Percentiles rank a stretch among this genome's conserved stretches.
Conservation (phyloP, 345 rosid genomes). For the Salix brachista region DNA sequence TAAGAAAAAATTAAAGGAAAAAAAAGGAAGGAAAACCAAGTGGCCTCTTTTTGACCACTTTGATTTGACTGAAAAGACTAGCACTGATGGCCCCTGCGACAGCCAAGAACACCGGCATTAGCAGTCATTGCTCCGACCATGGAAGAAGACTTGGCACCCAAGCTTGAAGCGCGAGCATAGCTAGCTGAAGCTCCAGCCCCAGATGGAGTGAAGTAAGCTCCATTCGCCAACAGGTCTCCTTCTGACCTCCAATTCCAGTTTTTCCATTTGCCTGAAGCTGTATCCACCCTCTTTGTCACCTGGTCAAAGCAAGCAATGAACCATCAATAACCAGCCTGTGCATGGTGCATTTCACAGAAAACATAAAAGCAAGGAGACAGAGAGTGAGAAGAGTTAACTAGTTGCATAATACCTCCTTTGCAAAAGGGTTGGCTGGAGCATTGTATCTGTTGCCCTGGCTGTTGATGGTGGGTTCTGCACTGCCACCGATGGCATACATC, state of each 20-base stretch:
- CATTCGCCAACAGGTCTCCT: constrained; percentile 79
- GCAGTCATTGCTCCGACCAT: constrained; percentile 71
- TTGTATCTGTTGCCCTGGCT: constrained; percentile 92
- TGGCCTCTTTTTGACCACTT: constrained; percentile 33
- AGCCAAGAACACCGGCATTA: constrained; percentile 65
- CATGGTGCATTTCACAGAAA: neutral
- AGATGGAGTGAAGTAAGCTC: constrained; percentile 84
- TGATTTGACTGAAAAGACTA: constrained; percentile 17
- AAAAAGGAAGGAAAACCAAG: neutral
- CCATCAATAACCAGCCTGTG: neutral
- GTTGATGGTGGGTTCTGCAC: constrained; percentile 88
- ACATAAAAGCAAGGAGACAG: constrained; percentile 8
- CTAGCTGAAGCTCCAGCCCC: constrained; percentile 79
- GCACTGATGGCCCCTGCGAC: constrained; percentile 60
- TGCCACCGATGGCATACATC: constrained; percentile 98
- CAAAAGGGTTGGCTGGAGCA: constrained; percentile 71
- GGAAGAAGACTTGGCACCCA: constrained; percentile 85
- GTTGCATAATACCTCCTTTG: constrained; percentile 60
- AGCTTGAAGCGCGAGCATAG: constrained; percentile 87
- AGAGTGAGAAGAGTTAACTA: neutral
- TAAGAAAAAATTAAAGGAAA: neutral
- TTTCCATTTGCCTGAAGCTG: constrained; percentile 49
- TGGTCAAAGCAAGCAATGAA: constrained; percentile 27
- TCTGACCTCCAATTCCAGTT: constrained; percentile 92
- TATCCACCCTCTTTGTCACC: constrained; percentile 90